Evolutionary conservation across 371 early-diverging fungal species (phyloP).

Genomic region (Mortierella sp.): DNA sequence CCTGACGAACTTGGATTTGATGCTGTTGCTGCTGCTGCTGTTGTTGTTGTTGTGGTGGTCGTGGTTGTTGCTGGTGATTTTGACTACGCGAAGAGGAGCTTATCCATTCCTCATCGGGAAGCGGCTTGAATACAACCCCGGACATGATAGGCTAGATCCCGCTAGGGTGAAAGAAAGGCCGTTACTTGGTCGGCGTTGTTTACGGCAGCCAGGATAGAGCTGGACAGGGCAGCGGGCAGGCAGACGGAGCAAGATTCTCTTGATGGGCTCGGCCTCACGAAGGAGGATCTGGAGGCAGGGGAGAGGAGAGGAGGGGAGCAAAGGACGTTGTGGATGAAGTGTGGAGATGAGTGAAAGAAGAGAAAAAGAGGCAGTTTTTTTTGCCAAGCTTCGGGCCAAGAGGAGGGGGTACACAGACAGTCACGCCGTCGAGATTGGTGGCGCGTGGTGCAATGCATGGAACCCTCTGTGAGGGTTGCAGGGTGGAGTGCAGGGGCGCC

Average conservation of each 20-base stretch:
- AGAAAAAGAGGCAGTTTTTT: not conserved
- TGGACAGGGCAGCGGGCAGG: not conserved
- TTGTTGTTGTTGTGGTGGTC: conserved; percentile 1
- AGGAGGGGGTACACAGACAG: too few species aligned
- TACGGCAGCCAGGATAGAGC: not conserved
- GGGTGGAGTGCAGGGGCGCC: too few species aligned
- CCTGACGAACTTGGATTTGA: not conserved
- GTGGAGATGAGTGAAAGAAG: not conserved
- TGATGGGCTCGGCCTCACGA: not conserved
- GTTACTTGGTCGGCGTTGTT: not conserved
- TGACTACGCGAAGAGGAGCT: not conserved
- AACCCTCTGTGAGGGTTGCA: too few species aligned
- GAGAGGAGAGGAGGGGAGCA: not conserved
- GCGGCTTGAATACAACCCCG: not conserved
- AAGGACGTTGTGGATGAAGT: not conserved
- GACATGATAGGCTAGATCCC: conserved; percentile 3
- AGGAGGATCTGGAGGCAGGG: not conserved
- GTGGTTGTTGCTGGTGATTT: conserved; percentile 1
- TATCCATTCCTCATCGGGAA: conserved; percentile 11
- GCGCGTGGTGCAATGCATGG: too few species aligned
- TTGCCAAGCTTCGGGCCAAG: too few species aligned
- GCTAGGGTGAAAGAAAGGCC: too few species aligned
- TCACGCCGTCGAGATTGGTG: too few species aligned
- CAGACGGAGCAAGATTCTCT: not conserved
- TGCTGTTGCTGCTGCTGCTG: conserved; percentile 2